Evolutionary conservation across 1,139 yeast genomes (phyloP).

Genomic region (Zygosaccharomyces pseudobailii): DNA sequence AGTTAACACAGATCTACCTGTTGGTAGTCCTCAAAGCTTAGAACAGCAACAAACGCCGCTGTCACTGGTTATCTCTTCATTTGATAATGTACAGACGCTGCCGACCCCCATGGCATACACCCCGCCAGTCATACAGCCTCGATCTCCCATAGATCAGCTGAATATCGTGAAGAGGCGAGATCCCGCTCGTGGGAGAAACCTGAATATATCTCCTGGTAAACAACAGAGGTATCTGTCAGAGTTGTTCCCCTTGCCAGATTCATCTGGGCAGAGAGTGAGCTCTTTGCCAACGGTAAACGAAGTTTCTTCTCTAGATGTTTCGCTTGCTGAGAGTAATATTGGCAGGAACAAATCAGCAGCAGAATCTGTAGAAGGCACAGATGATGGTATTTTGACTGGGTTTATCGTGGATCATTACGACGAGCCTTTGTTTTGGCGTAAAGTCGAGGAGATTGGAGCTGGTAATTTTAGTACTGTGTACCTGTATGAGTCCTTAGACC

Average conservation of each 20-base stretch:
- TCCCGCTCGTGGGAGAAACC: neutral
- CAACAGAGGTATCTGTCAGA: constrained; percentile 28
- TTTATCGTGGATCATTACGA: constrained; percentile 23
- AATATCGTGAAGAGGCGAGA: constrained; percentile 18
- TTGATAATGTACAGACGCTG: constrained; percentile 23
- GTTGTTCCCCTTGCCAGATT: constrained; percentile 18
- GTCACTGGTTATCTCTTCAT: constrained; percentile 20
- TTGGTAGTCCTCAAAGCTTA: constrained; percentile 1
- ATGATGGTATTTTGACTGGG: constrained; percentile 22
- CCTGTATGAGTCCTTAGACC: constrained; percentile 37
- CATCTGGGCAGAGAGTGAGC: constrained; percentile 21
- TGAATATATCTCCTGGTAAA: neutral
- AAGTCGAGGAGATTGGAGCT: constrained; percentile 42
- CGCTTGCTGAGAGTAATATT: constrained; percentile 1
- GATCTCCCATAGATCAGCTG: constrained; percentile 16
- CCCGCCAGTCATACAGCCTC: constrained; percentile 19
- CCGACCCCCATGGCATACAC: constrained; percentile 33
- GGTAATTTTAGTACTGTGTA: constrained; percentile 61
- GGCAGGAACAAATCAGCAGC: constrained; percentile 8
- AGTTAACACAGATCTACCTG: constrained; percentile 2
- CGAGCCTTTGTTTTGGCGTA: constrained; percentile 28
- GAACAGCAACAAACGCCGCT: constrained; percentile 15
- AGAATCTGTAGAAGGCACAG: constrained; percentile 10
- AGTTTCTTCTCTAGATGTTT: constrained; percentile 13
- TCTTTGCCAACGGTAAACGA: constrained; percentile 27